phyloP scores from a whole-genome alignment of 306 rosid genomes.

The Cucumis melo region DNA sequence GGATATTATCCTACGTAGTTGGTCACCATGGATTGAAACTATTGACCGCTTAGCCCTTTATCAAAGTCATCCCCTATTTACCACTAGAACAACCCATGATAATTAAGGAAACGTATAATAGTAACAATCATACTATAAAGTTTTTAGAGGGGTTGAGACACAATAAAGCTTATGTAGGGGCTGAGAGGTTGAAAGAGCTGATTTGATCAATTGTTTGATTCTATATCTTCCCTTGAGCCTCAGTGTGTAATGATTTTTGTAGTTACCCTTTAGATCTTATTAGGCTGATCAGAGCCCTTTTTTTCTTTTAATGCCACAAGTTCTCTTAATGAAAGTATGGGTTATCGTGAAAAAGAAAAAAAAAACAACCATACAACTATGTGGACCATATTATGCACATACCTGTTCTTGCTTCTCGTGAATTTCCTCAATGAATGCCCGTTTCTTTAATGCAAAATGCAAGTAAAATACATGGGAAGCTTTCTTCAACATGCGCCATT shows the following conservation, averaged over 20 bases:
- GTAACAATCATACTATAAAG: background rate
- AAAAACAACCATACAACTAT: background rate
- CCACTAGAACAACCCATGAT: too few relatives aligned
- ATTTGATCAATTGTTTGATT: background rate
- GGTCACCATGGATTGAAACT: too few relatives aligned
- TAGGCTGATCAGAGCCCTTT: too few relatives aligned
- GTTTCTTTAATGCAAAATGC: conserved; percentile 88
- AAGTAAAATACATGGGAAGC: conserved; percentile 82
- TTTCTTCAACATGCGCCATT: conserved; percentile 92
- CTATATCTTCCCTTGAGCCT: background rate
- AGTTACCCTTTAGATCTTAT: background rate
- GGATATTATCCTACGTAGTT: too few relatives aligned
- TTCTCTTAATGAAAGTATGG: background rate
- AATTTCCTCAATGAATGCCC: conserved; percentile 82
- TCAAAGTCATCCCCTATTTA: too few relatives aligned
- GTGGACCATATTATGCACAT: background rate
- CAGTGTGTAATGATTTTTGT: background rate
- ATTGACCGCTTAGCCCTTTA: too few relatives aligned
- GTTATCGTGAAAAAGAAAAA: background rate
- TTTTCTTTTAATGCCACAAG: background rate
- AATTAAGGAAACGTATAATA: too few relatives aligned
- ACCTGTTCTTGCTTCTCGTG: conserved; percentile 99
- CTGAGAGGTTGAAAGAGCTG: background rate
- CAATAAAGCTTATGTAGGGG: background rate
- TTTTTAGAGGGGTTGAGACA: background rate